Conservation (phyloP, 306 rosid genomes). For the Boehmeria nivea region DNA sequence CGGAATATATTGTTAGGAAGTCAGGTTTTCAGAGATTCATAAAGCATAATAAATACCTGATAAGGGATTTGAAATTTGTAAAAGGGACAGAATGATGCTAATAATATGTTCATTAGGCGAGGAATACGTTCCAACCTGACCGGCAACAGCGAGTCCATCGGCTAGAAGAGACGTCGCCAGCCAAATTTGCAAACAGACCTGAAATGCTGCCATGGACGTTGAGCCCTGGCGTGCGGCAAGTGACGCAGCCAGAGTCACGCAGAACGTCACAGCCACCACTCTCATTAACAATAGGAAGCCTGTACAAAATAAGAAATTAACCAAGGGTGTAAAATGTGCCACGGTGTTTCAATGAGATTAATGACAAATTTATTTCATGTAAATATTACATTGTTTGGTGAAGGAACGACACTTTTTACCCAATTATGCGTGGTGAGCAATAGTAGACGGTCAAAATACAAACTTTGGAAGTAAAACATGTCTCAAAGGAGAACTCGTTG, state of each 20-base stretch:
- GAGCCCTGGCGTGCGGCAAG: conserved; percentile 86
- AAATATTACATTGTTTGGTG: too few species aligned
- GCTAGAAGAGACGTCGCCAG: conserved; percentile 89
- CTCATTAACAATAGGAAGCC: conserved; percentile 85
- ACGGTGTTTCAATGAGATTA: too few species aligned
- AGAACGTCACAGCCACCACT: conserved; percentile 88
- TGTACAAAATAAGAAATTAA: conserved; percentile 15
- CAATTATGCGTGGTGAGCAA: too few species aligned
- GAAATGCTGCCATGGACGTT: conserved; percentile 95
- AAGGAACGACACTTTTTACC: too few species aligned
- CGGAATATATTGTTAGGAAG: too few species aligned
- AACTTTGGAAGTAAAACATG: too few species aligned
- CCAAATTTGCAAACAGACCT: conserved; percentile 95
- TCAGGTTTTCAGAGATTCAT: too few species aligned
- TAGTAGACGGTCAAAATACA: too few species aligned
- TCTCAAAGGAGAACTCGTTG: too few species aligned
- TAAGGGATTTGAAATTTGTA: too few species aligned
- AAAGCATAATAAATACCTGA: background rate
- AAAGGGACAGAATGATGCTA: conserved; percentile 3
- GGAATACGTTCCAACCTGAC: conserved; percentile 57
- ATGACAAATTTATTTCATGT: too few species aligned
- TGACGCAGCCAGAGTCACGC: conserved; percentile 90
- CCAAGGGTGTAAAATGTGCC: background rate
- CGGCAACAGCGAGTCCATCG: conserved; percentile 95
- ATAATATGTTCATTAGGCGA: background rate